phyloP scores from a whole-genome alignment of 2,329 filamentous ascomycete species.

The Monosporascus sp. region DNA sequence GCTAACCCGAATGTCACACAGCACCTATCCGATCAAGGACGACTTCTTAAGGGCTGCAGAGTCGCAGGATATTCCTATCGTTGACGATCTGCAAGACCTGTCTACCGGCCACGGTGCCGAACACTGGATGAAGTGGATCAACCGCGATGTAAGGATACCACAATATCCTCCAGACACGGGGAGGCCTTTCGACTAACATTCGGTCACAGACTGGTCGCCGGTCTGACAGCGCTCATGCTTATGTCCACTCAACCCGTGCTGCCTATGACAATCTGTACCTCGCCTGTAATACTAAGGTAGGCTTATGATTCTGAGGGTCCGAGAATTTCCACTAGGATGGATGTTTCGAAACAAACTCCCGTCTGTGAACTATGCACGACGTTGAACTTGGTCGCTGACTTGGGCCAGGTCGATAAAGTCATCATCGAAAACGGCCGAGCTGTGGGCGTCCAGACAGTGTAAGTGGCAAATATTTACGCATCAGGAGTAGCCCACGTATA shows the following conservation, averaged over 20 bases:
- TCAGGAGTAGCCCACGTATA: not conserved
- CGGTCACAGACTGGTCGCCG: constrained; percentile 57
- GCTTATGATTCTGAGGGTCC: not conserved
- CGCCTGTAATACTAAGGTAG: constrained; percentile 67
- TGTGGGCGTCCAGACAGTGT: constrained; percentile 64
- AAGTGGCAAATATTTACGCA: constrained; percentile 10
- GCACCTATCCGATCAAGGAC: constrained; percentile 74
- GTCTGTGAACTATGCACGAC: no score
- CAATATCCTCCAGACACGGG: not conserved
- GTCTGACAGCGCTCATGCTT: constrained; percentile 72
- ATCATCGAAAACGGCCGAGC: constrained; percentile 68
- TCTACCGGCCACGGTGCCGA: constrained; percentile 65
- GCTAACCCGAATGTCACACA: constrained; percentile 11
- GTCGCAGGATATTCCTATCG: constrained; percentile 66
- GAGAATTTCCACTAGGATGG: no score
- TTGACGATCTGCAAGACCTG: constrained; percentile 72
- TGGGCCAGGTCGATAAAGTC: constrained; percentile 50
- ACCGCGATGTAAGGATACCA: constrained; percentile 47
- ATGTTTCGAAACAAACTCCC: no score
- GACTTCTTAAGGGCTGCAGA: constrained; percentile 71
- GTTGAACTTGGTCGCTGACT: not conserved
- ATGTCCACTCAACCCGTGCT: constrained; percentile 70
- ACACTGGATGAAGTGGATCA: constrained; percentile 85
- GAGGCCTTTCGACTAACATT: not conserved
- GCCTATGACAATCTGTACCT: constrained; percentile 67